Evolutionary conservation across 78 protist genomes (phyloP), one percentile per base, ranked within the genome.

Genomic region (Carpediemonas membranifera): DNA sequence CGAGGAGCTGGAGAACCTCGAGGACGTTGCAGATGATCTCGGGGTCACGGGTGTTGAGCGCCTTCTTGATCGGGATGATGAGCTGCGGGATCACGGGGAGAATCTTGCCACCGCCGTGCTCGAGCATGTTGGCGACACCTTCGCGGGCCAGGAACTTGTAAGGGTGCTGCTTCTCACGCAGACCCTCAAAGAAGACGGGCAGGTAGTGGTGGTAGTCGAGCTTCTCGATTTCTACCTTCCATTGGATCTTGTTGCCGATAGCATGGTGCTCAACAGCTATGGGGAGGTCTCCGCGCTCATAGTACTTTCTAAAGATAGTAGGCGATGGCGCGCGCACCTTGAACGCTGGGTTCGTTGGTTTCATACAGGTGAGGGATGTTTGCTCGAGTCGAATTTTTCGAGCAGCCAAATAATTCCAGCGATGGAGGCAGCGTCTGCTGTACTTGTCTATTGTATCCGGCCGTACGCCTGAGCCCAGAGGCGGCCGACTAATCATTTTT

Each of bases 201-300:
- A 91, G 80, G 76, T 79, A 91, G 84, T 91, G 96, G 66, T 85
- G 86, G 65, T 81, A 86, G 71, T 91, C 92, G 34, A 91, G 81
- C 84, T 87, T 81, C 44, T 86, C 88, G 18, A 82, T 66, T 0
- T 50, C 15, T 51, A 80, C 77, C 65, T 85, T 84, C 94, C 94
- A 90, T 28, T 73, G 70, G 43, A 87, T 70, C 25, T 55, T 50
- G 78, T 80, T 85, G 36, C 82, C 82, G 2, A 18, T 19, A 0
- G 87, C 81, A 0, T 39, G 25, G 64, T 85, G 90, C 59, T 73
- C 78, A 13, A 90, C 68, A 7, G 85, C 69, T 7, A 90, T 81
- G 25, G 92, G 96, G 28, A 91, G 60, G 69, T 91, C 96, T 7
- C 96, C 96, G 0, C 96, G 74, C n/a, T n/a, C n/a, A n/a, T n/a